Conservation (phyloP, 129 eudicot genomes). For the Cynara cardunculus region DNA sequence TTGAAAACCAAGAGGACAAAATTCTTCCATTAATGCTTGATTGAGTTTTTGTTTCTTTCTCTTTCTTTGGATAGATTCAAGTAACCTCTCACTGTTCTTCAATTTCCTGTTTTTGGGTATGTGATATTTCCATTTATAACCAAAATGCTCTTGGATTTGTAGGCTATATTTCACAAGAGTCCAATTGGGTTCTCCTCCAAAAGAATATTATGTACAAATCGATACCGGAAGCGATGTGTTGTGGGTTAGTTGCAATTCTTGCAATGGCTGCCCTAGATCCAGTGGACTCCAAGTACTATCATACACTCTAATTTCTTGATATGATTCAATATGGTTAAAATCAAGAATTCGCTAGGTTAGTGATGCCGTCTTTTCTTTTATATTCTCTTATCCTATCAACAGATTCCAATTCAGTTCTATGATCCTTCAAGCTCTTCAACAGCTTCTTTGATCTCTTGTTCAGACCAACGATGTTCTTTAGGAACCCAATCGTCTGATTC, state of each 20-base stretch:
- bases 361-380: background rate
- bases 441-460: constrained; percentile 56
- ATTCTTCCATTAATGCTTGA: constrained; percentile 23
- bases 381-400: constrained; percentile 14
- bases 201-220: constrained; percentile 82
- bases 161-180: constrained; percentile 88
- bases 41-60: constrained; percentile 13
- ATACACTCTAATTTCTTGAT: background rate
- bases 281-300: constrained; percentile 84
- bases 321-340: background rate
- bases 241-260: constrained; percentile 83
- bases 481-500: constrained; percentile 73
- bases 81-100: background rate
- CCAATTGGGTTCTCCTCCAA: constrained; percentile 79
- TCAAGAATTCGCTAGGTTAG: background rate
- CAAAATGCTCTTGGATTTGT: constrained; percentile 11
- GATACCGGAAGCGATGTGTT: constrained; percentile 95
- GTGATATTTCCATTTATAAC: background rate
- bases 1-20: background rate
- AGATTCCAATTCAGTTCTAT: constrained; percentile 74
- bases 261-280: constrained; percentile 80
- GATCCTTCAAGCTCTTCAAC: constrained; percentile 80
- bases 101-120: background rate
- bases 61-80: background rate
- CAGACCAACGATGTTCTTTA: constrained; percentile 72